Evolutionary conservation across 2,329 filamentous ascomycete genomes (phyloP), one percentile per base, ranked within the genome.

Genomic region (Cryoendolithus antarcticus): DNA sequence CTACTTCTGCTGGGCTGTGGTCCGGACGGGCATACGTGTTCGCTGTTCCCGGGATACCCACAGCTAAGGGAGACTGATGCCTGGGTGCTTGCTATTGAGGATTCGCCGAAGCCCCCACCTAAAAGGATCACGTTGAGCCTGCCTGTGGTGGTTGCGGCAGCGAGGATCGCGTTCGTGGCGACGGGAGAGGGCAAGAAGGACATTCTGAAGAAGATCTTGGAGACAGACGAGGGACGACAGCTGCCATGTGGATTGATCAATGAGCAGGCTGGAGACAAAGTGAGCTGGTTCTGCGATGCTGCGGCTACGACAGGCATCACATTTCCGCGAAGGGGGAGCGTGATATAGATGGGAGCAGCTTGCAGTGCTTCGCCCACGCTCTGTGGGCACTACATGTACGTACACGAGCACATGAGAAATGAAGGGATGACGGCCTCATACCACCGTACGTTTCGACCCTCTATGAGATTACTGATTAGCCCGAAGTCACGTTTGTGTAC

Each of bases 1-100:
- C 75, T 98, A 38, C 71, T 98, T 40, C 75, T 98, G 32, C 77
- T 98, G 32, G 91, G 91, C 53, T 93, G 85, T 60, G 91, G 91
- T 0, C 89, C 91, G 9, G 91, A 96, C 61, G 91, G 91, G 38
- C 91, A 98, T 67, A 96, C 91, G 28, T 96, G 91, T 77, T 91
- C 82, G 53, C 70, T 98, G 38, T 98, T 98, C 70, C 91, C 91
- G 4, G 82, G 81, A 40, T 89, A 95, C 59, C 75, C 80, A 42
- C 73, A 96, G 39, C 73, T 96, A 49, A 78, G 86, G 48, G 89
- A 96, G 67, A 75, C 75, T 29, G 80, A 79, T 54, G 86, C 89
- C 39, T 98, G 91, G 91, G 86, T 96, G 32, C 81, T 88, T 9
- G 76, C 86, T 34, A 93, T 95, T 56, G 78, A 82, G 55, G 85